Evolutionary conservation across 345 rosid genomes (phyloP).

Genomic region (Gossypium rotundifolium): DNA sequence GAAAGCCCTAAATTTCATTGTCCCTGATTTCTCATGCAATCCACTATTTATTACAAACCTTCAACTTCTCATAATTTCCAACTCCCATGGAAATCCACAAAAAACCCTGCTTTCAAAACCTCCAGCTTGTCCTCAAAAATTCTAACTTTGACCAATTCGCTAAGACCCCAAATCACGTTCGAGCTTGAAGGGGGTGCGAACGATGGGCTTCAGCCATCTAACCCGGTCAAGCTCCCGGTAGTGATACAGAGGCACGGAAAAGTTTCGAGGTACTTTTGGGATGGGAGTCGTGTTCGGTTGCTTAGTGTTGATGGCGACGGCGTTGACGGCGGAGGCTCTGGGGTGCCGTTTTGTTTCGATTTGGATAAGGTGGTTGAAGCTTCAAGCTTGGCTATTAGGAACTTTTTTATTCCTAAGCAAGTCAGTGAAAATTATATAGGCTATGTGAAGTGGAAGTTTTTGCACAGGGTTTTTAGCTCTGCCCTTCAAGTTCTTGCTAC

Average conservation of each 20-base stretch:
- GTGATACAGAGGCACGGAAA: constrained; percentile 40
- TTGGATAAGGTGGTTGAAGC: constrained; percentile 32
- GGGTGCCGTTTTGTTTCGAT: constrained; percentile 26
- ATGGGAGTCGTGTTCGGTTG: constrained; percentile 38
- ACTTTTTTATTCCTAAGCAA: constrained; percentile 75
- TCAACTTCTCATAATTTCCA: constrained; percentile 18
- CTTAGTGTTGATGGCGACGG: constrained; percentile 41
- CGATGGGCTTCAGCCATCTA: constrained; percentile 7
- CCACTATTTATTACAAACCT: constrained; percentile 21
- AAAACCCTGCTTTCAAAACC: constrained; percentile 13
- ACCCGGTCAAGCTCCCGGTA: constrained; percentile 39
- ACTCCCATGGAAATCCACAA: constrained; percentile 25
- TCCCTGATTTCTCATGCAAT: constrained; percentile 41
- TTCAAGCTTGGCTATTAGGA: constrained; percentile 38
- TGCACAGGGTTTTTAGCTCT: constrained; percentile 90
- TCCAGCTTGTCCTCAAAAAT: constrained; percentile 12
- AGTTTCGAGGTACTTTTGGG: constrained; percentile 61
- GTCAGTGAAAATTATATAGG: constrained; percentile 50
- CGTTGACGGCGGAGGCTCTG: constrained; percentile 38
- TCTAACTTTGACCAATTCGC: constrained; percentile 22
- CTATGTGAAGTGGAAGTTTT: constrained; percentile 84
- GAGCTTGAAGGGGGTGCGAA: constrained; percentile 34
- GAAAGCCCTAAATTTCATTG: neutral
- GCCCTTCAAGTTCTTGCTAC: constrained; percentile 92
- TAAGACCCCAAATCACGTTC: constrained; percentile 32